Evolutionary conservation across 306 rosid genomes (phyloP).

Genomic region (Coriaria nepalensis): DNA sequence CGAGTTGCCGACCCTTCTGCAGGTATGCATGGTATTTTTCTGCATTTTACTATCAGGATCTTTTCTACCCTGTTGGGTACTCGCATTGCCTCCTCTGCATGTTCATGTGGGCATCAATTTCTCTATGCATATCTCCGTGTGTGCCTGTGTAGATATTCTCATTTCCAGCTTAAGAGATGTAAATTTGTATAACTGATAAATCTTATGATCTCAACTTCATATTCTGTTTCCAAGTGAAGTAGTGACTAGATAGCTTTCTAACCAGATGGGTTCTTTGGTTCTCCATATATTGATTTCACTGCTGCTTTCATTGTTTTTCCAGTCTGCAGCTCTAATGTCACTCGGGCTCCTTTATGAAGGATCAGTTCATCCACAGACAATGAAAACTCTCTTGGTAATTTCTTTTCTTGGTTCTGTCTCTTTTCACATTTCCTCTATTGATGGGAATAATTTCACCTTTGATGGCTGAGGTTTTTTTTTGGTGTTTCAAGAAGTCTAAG

Average conservation of each 20-base stretch:
- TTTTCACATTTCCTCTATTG: not conserved
- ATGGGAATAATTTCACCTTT: no score
- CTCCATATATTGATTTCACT: slow-evolving; percentile 18
- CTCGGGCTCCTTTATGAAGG: slow-evolving; percentile 85
- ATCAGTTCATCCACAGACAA: slow-evolving; percentile 83
- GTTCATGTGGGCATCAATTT: no score
- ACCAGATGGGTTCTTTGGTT: slow-evolving; percentile 6
- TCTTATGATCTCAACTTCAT: no score
- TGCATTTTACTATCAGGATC: not conserved
- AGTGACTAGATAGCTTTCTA: no score
- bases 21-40: slow-evolving; percentile 32
- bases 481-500: no score
- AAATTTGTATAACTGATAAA: no score
- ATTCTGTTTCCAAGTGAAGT: no score
- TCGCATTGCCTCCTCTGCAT: not conserved
- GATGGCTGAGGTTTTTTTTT: no score
- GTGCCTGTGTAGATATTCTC: no score
- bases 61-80: not conserved
- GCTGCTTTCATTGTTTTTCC: slow-evolving; percentile 16
- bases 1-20: slow-evolving; percentile 85
- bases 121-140: no score
- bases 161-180: no score
- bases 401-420: slow-evolving; percentile 1
- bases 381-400: slow-evolving; percentile 84
- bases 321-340: slow-evolving; percentile 92